Evolutionary conservation across 768 basidiomycete genomes (phyloP).

Genomic region (Phaffia tasmanica): DNA sequence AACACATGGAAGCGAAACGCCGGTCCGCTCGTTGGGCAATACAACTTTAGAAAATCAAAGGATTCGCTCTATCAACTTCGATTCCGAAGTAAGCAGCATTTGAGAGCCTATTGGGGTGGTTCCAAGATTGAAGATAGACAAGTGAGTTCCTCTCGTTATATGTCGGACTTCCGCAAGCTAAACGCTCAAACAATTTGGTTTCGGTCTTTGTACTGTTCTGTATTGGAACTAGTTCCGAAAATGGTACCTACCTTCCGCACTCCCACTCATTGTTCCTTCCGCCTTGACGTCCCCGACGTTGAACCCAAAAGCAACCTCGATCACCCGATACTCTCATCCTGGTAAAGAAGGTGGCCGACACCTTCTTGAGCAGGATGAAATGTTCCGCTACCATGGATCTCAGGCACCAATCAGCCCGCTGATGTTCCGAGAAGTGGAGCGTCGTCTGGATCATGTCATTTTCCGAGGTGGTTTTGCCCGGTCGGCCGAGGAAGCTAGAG

Average conservation of each 20-base stretch:
- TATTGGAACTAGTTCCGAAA: constrained; percentile 56
- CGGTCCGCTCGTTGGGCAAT: constrained; percentile 42
- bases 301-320: neutral
- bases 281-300: constrained; percentile 10
- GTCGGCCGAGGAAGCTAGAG: constrained; percentile 79
- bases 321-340: constrained; percentile 18
- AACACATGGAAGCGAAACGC: constrained; percentile 72
- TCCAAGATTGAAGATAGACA: neutral
- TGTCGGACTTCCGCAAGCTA: neutral
- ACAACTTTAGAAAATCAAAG: constrained; percentile 50
- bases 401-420: constrained; percentile 85
- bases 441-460: constrained; percentile 80
- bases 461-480: constrained; percentile 79
- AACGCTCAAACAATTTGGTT: neutral
- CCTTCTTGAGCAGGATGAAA: constrained; percentile 9
- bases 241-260: constrained; percentile 77
- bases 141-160: neutral
- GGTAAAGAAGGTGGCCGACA: constrained; percentile 24
- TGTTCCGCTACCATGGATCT: constrained; percentile 29
- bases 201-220: neutral
- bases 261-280: constrained; percentile 48
- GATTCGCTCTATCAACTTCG: constrained; percentile 78
- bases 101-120: constrained; percentile 92
- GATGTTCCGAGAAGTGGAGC: constrained; percentile 91
- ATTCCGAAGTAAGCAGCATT: constrained; percentile 72